Percentiles rank a stretch among this genome's conserved stretches.
Conservation (phyloP, 176 grass and related monocot species). For the Paspalum notatum region DNA sequence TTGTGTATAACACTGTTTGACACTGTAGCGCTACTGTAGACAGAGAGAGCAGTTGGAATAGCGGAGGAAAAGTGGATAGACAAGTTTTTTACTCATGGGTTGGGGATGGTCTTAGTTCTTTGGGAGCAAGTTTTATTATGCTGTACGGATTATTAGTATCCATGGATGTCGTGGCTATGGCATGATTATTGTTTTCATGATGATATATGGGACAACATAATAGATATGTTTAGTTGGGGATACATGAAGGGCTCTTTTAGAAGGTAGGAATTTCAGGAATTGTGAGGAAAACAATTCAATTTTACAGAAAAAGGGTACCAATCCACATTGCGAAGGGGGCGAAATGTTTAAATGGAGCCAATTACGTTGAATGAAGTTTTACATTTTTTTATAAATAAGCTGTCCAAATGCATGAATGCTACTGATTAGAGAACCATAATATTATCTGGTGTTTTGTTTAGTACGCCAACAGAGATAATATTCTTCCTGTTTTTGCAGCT, state of each 20-base stretch:
- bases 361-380: background rate
- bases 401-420: background rate
- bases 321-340: no score
- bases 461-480: conserved; percentile 17
- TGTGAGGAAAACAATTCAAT: no score
- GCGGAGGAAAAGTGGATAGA: no score
- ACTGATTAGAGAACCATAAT: background rate
- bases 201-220: background rate
- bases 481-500: conserved; percentile 54
- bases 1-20: no score
- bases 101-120: no score
- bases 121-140: background rate
- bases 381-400: background rate
- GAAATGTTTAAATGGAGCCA: background rate
- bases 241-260: background rate
- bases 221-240: conserved; percentile 12
- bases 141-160: background rate
- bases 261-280: no score
- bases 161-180: background rate
- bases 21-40: no score
- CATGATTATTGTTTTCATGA: background rate
- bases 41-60: no score
- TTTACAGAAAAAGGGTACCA: no score
- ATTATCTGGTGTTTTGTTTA: background rate
- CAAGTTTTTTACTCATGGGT: no score